Base-by-base conservation (phyloP, 495 filamentous ascomycete species). In the Sabuloglossum arenarium region DNA sequence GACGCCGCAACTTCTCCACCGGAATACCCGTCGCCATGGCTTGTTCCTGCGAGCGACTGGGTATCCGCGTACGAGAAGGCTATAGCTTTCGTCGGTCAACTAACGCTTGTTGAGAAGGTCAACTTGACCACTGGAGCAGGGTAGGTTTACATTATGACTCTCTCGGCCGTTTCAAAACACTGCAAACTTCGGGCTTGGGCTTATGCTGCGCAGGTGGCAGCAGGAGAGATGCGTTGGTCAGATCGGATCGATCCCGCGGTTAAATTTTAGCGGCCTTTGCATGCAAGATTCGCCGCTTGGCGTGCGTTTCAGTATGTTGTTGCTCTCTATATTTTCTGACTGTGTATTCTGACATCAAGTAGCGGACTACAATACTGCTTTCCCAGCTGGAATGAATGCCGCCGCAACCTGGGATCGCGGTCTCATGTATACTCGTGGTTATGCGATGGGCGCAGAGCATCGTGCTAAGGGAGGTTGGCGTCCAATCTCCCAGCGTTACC, bases 271-370 rank as follows among this genome's bases (percentile, higher is more conserved):
- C 55, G 75, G 79, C 34, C 66, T 95, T 54, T 98, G 91, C 68
- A 72, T 93, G 75, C 87, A 98, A 62, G 91, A 98, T 64, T 80
- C 82, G 30, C 90, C 91, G 3, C 71, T 96, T 11, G 91, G 91
- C 57, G 71, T 98, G 52, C 82, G 90, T 54, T 71, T 77, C 46
- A 70, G 80, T 81, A 73, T 58, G 73, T 62, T 42, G 16, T 31
- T 19, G 16, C 19, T 55, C 31, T 29, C 23, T 10, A n/a, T 12
- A 9, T 11, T 12, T 56, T 25, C 32, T 21, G 11, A 11, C 19
- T 1, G 12, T 43, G 14, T 19, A 39, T n/a, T 6, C 56, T 61
- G 24, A 62, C 61, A 58, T 34, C 50, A 1, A 1, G 27, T 45
- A 82, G 79, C 72, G 29, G 86, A 91, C 65, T 85, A 81, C 64